Percentiles rank a stretch among this genome's conserved stretches.
Conservation (phyloP, 768 basidiomycete species). For the Termitomyces sp. region DNA sequence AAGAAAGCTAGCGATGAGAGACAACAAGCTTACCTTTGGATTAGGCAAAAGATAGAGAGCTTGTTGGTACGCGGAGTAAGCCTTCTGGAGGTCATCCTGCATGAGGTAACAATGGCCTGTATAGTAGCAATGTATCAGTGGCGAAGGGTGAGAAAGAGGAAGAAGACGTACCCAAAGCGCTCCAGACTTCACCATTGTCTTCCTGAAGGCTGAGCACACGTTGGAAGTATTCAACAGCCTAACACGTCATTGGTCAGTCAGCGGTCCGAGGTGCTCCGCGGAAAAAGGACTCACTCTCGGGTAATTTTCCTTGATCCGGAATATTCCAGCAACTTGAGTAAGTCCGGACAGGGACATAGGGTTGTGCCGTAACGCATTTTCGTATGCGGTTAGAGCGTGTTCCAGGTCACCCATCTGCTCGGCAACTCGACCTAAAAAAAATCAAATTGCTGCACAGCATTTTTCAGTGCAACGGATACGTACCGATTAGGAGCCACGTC, state of each 20-base stretch:
- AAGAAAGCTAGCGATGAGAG: slow-evolving; percentile 9
- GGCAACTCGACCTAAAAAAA: slow-evolving; percentile 78
- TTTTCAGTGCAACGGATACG: slow-evolving; percentile 3
- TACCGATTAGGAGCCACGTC: slow-evolving; percentile 94
- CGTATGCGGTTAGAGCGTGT: slow-evolving; percentile 89
- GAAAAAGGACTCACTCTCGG: slow-evolving; percentile 67
- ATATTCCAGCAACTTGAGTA: slow-evolving; percentile 93
- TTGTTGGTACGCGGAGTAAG: slow-evolving; percentile 97
- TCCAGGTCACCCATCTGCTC: slow-evolving; percentile 96
- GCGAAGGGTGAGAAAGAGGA: slow-evolving; percentile 12
- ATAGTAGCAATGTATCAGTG: slow-evolving; percentile 15
- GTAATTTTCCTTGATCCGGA: slow-evolving; percentile 97
- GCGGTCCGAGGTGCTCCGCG: slow-evolving; percentile 32
- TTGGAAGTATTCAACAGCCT: slow-evolving; percentile 97
- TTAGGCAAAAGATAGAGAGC: slow-evolving; percentile 94
- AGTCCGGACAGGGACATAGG: slow-evolving; percentile 86
- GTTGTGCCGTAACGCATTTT: slow-evolving; percentile 94
- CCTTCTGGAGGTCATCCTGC: slow-evolving; percentile 99
- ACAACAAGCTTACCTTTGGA: slow-evolving; percentile 66
- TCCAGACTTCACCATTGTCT: slow-evolving; percentile 99
- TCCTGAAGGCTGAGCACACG: slow-evolving; percentile 86
- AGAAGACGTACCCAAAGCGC: slow-evolving; percentile 71
- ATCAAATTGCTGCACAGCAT: slow-evolving; percentile 8
- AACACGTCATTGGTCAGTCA: slow-evolving; percentile 36
- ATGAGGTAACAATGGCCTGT: slow-evolving; percentile 95